Conservation (phyloP, 208 protist species). For the Jaenimonas drosophilae region DNA sequence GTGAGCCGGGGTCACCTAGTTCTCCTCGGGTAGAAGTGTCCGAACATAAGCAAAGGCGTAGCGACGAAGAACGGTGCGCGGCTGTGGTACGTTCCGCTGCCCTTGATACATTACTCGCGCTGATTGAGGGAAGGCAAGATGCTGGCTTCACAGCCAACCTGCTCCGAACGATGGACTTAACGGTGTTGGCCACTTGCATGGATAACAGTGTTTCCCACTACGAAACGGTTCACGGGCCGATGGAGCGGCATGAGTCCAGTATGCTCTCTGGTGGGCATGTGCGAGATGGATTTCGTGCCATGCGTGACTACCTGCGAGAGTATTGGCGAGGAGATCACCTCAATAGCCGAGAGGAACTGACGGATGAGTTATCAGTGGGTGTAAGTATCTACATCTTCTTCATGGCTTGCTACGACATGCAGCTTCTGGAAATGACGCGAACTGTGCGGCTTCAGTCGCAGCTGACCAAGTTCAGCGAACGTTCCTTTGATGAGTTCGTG, state of each 20-base stretch:
- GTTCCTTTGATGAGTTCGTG: slow-evolving; percentile 21
- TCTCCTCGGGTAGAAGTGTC: too few species aligned
- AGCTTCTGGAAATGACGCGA: slow-evolving; percentile 12
- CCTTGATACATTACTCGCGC: slow-evolving; percentile 33
- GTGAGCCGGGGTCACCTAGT: too few species aligned
- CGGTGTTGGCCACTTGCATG: slow-evolving; percentile 21
- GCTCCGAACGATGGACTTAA: slow-evolving; percentile 29
- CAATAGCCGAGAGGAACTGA: slow-evolving; percentile 24
- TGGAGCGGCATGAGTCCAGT: slow-evolving; percentile 12
- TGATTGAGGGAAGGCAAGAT: slow-evolving; percentile 47
- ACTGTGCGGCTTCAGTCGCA: slow-evolving; percentile 1
- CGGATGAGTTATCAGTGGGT: slow-evolving; percentile 36
- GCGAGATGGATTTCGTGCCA: slow-evolving; percentile 4
- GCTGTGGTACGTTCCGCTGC: slow-evolving; percentile 2
- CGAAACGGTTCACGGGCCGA: slow-evolving; percentile 15
- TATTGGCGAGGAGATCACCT: slow-evolving; percentile 22
- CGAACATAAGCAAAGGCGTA: slow-evolving; percentile 11
- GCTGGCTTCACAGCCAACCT: slow-evolving; percentile 15
- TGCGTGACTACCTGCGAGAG: slow-evolving; percentile 27
- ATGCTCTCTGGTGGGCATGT: slow-evolving; percentile 21
- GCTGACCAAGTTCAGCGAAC: slow-evolving; percentile 1
- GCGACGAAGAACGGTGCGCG: background rate
- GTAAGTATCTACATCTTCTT: slow-evolving; percentile 62
- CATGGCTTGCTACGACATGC: slow-evolving; percentile 41
- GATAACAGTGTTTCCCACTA: slow-evolving; percentile 29